Evolutionary conservation across 2,329 filamentous ascomycete species (phyloP).

Genomic region (Huntiella savannae): DNA sequence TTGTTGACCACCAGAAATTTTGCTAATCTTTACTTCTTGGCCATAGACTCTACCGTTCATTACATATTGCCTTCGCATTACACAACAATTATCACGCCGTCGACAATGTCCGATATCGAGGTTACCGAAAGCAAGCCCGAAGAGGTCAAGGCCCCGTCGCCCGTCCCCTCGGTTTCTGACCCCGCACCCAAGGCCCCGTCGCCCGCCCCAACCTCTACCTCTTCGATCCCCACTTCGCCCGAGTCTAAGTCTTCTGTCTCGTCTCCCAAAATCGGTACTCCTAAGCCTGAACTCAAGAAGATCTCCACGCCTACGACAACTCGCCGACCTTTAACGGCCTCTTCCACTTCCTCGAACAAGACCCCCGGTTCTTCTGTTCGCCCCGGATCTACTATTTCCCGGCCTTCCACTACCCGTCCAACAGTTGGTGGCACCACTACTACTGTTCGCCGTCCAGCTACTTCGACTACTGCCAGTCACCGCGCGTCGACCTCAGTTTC

Average conservation of each 20-base stretch:
- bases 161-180: constrained; percentile 17
- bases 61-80: no score
- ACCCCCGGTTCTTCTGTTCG: constrained; percentile 19
- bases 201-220: constrained; percentile 16
- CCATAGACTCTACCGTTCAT: no score
- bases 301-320: constrained; percentile 16
- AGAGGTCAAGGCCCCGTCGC: constrained; percentile 20
- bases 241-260: constrained; percentile 17
- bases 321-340: constrained; percentile 19
- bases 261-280: constrained; percentile 9
- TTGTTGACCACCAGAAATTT: no score
- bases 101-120: constrained; percentile 28
- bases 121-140: constrained; percentile 26
- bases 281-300: constrained; percentile 20
- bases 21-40: no score
- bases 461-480: constrained; percentile 24
- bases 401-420: constrained; percentile 28
- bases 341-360: constrained; percentile 13
- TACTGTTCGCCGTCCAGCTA: constrained; percentile 18
- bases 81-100: no score
- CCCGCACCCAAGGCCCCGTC: constrained; percentile 16
- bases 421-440: constrained; percentile 16
- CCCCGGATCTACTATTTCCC: constrained; percentile 24
- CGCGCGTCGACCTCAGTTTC: constrained; percentile 29
- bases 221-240: constrained; percentile 17